Evolutionary conservation across 345 rosid genomes (phyloP), one percentile per base, ranked within the genome.

Genomic region (Noccaea bulbosa): DNA sequence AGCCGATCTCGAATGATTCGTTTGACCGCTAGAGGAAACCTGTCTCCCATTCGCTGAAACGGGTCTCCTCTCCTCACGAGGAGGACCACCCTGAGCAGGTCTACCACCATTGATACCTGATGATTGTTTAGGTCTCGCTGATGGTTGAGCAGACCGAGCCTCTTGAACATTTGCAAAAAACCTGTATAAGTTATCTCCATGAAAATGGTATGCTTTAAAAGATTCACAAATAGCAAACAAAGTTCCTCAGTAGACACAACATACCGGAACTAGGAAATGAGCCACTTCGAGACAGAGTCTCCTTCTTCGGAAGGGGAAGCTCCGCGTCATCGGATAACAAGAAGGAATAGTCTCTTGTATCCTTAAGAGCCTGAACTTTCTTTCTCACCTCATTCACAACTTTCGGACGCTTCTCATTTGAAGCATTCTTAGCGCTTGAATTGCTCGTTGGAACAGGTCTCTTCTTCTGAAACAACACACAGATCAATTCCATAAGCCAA

Each of bases 331-430:
- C 93, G 8, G 92, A 81, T 14, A 86, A 76, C 48, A 94, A 82
- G 66, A 91, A 94, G 16, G 99, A 94, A 81, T 94, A 94, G 74
- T 94, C 99, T 77, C 98, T 83, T 5, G 88, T 82, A 54, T 77
- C 84, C 80, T 88, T 94, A 14, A 92, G 82, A 51, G 85, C 80
- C 69, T 89, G 87, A 62, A 78, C 96, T 82, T 87, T 88, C 49
- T 52, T 79, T 67, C 80, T 78, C 63, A 77, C 35, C 87, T 84
- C 84, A 76, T 76, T 89, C 62, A 73, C 68, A 27, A 78, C 80
- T 79, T 62, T 86, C 71, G 72, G 58, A 45, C 59, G 54, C 39
- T 65, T 65, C 60, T 56, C 64, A 22, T 15, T 63, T 9, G 65
- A 78, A 32, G 80, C 83, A 67, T 65, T 78, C 73, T 75, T 86